phyloP scores from a whole-genome alignment of 2,329 filamentous ascomycete genomes.

The Sporothrix variecibatus region DNA sequence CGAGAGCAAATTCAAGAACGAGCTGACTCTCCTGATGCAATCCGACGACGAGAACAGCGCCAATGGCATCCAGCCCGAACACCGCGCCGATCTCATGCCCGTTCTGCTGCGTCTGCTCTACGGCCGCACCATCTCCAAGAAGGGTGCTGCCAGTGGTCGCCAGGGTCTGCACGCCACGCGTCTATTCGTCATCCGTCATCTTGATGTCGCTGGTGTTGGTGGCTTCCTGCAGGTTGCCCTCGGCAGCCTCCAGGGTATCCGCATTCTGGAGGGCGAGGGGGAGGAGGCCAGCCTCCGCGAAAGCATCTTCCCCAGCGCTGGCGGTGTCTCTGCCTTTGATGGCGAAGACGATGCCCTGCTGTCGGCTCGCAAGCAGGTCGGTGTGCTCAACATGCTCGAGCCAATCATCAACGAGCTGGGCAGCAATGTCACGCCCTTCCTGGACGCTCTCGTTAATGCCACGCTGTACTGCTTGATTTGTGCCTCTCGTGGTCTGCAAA shows the following conservation, averaged over 20 bases:
- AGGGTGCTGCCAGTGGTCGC: slow-evolving; percentile 72
- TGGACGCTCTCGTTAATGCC: slow-evolving; percentile 69
- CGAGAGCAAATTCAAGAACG: slow-evolving; percentile 88
- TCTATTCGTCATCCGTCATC: slow-evolving; percentile 76
- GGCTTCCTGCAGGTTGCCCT: slow-evolving; percentile 81
- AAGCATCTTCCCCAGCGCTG: slow-evolving; percentile 49
- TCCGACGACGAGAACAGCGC: slow-evolving; percentile 25
- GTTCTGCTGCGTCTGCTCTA: slow-evolving; percentile 86
- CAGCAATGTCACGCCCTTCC: slow-evolving; percentile 67
- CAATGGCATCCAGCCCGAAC: slow-evolving; percentile 68
- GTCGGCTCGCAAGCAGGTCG: slow-evolving; percentile 76
- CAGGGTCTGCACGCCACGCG: slow-evolving; percentile 80
- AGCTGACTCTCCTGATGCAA: slow-evolving; percentile 85
- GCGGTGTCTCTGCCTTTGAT: background rate
- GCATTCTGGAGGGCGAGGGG: slow-evolving; percentile 50
- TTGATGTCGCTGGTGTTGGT: slow-evolving; percentile 73
- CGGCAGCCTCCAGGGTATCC: slow-evolving; percentile 65
- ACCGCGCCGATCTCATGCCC: slow-evolving; percentile 76
- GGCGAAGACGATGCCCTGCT: slow-evolving; percentile 44
- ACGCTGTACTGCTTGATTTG: slow-evolving; percentile 79
- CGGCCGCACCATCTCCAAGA: slow-evolving; percentile 82
- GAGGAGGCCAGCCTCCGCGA: slow-evolving; percentile 46
- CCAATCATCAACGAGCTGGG: slow-evolving; percentile 85
- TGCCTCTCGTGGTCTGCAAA: slow-evolving; percentile 60
- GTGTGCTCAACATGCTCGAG: slow-evolving; percentile 88